These are phyloP conservation scores for Claviceps sp. DNA, from an alignment of 2,329 filamentous ascomycete species.

Conservation along the genomic window DNA sequence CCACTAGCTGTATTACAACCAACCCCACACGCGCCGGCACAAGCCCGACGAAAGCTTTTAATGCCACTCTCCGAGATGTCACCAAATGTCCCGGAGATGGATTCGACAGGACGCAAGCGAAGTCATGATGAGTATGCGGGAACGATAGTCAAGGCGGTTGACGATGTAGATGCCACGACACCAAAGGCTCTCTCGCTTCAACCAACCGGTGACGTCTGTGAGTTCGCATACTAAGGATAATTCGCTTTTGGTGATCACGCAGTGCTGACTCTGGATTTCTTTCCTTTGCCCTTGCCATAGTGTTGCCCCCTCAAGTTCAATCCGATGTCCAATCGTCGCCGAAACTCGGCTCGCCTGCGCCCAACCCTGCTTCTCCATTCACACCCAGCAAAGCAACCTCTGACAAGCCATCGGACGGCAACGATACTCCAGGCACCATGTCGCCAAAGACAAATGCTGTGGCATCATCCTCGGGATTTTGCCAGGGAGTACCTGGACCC, in stretches of 20 bases:
- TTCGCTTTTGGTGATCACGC: background rate
- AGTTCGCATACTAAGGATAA: background rate
- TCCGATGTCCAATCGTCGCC: slow-evolving; percentile 16
- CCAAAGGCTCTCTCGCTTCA: slow-evolving; percentile 8
- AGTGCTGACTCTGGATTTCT: slow-evolving; percentile 5
- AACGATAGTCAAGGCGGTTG: slow-evolving; percentile 16
- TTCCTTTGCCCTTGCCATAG: slow-evolving; percentile 3
- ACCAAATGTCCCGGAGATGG: slow-evolving; percentile 33
- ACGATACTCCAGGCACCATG: slow-evolving; percentile 7
- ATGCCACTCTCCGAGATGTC: slow-evolving; percentile 38
- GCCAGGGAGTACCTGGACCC: slow-evolving; percentile 14
- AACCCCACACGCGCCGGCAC: background rate
- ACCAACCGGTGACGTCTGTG: slow-evolving; percentile 13
- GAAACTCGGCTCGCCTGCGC: slow-evolving; percentile 16
- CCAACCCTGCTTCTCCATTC: slow-evolving; percentile 22
- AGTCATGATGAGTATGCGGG: slow-evolving; percentile 31
- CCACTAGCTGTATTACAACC: background rate
- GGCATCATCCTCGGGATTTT: background rate
- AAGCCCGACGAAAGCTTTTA: background rate
- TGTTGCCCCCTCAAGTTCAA: slow-evolving; percentile 12
- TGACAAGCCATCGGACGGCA: slow-evolving; percentile 1
- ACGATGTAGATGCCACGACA: slow-evolving; percentile 10
- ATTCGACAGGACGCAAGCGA: slow-evolving; percentile 29
- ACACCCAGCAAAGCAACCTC: slow-evolving; percentile 17
- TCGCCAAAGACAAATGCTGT: background rate